Base-by-base conservation (phyloP, 2,329 filamentous ascomycete species). In the Fusarium transvaalense region DNA sequence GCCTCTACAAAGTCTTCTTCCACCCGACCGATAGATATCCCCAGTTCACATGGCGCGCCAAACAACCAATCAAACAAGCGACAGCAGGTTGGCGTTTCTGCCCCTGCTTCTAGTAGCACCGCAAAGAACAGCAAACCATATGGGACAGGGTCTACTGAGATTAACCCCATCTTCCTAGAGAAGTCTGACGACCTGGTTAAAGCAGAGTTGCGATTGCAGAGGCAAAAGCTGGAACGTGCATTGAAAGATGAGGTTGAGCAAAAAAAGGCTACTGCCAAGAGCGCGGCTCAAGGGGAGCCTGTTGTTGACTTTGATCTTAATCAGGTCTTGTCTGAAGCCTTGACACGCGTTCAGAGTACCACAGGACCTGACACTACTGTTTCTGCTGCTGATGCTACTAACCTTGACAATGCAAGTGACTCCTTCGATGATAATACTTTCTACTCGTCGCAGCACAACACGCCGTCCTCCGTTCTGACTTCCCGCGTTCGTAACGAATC, bases 391-490 rank as follows among this genome's bases (percentile, higher is more conserved):
- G 83, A 84, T 79, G 80, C 72, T 79, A 81, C 82, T 84, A 85
- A 90, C 79, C 84, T 84, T 75, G 88, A 89, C 78, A 85, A 81
- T 70, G 81, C 87, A 76, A 92, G 86, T 85, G 92, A 95, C 79
- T 96, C 93, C 35, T 92, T 94, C 82, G 94, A 97, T 81, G 91
- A 97, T 78, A 94, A 97, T 76, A 96, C 94, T 39, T 97, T 97
- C 80, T 97, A 98, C 84, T 97, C 95, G 71, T 97, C 94, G 81
- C 92, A 91, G 82, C 91, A 94, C 83, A 92, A 94, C 78, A 97
- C 94, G 68, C 87, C 88, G 63, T 84, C 88, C 57, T 85, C 83
- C 31, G 82, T 81, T 50, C 80, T 82, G 61, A 81, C 82, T 38
- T 81, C 83, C 29, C 82, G 81, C 60, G 74, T 82, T 81, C 87